These are phyloP conservation scores for Penicillium longicatenatum DNA, from an alignment of 495 filamentous ascomycete species.

Conservation along the genomic window DNA sequence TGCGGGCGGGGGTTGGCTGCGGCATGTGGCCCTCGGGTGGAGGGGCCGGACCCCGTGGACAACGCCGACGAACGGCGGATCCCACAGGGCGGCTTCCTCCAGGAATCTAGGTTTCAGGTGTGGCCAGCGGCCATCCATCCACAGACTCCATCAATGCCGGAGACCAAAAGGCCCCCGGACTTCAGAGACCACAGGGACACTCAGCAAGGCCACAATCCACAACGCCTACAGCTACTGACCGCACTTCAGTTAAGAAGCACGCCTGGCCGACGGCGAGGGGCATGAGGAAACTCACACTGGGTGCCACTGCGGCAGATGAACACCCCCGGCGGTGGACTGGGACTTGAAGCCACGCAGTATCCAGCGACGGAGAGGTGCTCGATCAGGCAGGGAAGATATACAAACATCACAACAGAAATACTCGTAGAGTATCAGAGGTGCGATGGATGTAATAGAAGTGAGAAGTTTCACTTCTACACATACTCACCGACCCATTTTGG, in stretches of 20 bases:
- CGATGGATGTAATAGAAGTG: not conserved
- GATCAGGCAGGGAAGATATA: constrained; percentile 10
- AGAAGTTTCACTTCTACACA: constrained; percentile 18
- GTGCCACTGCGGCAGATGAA: not conserved
- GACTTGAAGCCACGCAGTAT: no score
- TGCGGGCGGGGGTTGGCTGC: constrained; percentile 21
- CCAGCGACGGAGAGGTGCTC: constrained; percentile 5
- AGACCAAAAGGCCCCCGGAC: constrained; percentile 20
- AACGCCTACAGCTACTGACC: not conserved
- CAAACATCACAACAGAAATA: not conserved
- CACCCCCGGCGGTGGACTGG: not conserved
- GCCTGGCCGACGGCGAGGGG: not conserved
- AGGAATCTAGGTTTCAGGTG: constrained; percentile 35
- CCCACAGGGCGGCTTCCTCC: constrained; percentile 41
- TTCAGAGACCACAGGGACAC: constrained; percentile 12
- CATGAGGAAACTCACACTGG: not conserved
- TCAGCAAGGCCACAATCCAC: not conserved
- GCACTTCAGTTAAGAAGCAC: no score
- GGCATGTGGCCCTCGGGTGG: constrained; percentile 40
- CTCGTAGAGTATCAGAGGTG: not conserved
- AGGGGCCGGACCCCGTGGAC: constrained; percentile 29
- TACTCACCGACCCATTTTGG: constrained; percentile 22
- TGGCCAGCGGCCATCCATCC: constrained; percentile 53
- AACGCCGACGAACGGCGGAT: constrained; percentile 36
- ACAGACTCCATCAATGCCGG: constrained; percentile 50